Conservation (phyloP, 768 basidiomycete genomes). For the Tricholomella constricta region DNA sequence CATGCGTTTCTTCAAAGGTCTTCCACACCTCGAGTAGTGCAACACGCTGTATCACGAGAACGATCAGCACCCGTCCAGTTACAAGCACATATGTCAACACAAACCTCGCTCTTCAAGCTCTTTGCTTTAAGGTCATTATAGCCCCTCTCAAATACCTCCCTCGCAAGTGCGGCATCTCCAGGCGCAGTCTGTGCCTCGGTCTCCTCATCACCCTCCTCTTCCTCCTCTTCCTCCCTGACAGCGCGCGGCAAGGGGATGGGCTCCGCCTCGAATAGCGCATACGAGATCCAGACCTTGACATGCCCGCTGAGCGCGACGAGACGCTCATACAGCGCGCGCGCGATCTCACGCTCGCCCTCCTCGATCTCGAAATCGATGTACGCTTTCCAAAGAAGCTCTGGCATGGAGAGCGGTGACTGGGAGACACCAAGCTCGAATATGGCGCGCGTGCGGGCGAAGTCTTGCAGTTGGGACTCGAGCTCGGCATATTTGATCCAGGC, state of each 20-base stretch:
- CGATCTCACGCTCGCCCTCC: conserved; percentile 87
- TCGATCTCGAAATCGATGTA: conserved; percentile 97
- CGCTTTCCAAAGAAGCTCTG: conserved; percentile 91
- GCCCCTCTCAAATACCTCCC: conserved; percentile 81
- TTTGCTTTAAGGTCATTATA: conserved; percentile 86
- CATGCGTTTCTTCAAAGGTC: conserved; percentile 83
- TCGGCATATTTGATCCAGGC: conserved; percentile 98
- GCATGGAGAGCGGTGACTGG: conserved; percentile 89
- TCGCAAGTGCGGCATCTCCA: conserved; percentile 69
- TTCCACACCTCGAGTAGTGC: conserved; percentile 95
- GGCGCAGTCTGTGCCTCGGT: conserved; percentile 66
- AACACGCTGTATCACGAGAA: conserved; percentile 64
- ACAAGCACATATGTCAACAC: conserved; percentile 19
- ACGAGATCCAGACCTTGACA: conserved; percentile 97
- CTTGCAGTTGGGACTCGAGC: conserved; percentile 84
- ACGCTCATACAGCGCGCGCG: conserved; percentile 86
- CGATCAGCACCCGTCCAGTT: background rate
- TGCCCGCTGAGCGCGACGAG: conserved; percentile 85
- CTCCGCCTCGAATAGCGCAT: conserved; percentile 89
- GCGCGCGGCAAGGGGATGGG: conserved; percentile 66
- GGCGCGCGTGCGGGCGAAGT: conserved; percentile 85
- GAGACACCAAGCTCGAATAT: conserved; percentile 92
- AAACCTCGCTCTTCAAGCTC: conserved; percentile 85
- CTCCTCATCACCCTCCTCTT: conserved; percentile 63
- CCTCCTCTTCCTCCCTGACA: conserved; percentile 71